A percentile compares a stretch with the other conserved stretches of the same genome.
phyloP scores from a whole-genome alignment of 2,329 filamentous ascomycete species.

The Didymella keratinophila region DNA sequence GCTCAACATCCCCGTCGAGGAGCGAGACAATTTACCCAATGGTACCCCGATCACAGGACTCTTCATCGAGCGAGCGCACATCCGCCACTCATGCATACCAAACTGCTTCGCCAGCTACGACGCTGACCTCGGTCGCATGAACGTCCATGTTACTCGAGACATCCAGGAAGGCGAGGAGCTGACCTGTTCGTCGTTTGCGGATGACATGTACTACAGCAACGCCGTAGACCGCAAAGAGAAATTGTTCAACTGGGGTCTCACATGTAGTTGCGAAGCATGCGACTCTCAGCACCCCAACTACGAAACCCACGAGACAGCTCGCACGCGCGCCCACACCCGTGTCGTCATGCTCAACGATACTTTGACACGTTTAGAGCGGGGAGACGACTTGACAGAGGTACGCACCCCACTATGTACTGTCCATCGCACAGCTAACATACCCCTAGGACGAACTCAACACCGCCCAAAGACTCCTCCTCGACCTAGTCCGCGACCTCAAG shows the following conservation, averaged over 20 bases:
- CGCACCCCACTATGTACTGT: background rate
- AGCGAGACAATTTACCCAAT: background rate
- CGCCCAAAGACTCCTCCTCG: background rate
- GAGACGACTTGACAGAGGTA: background rate
- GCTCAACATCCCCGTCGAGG: constrained; percentile 1
- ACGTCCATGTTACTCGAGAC: constrained; percentile 19
- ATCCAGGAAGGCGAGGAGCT: constrained; percentile 22
- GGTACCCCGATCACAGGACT: constrained; percentile 24
- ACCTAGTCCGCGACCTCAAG: constrained; percentile 17
- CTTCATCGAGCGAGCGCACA: constrained; percentile 43
- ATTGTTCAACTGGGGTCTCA: constrained; percentile 8
- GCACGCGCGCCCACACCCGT: constrained; percentile 7
- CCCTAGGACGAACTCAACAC: constrained; percentile 4
- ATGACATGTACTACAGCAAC: constrained; percentile 17
- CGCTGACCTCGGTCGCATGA: constrained; percentile 12
- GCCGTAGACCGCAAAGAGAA: constrained; percentile 8
- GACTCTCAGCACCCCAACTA: constrained; percentile 2
- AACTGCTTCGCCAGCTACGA: constrained; percentile 27
- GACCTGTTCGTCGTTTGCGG: constrained; percentile 13
- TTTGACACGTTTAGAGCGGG: constrained; percentile 2
- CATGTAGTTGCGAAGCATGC: constrained; percentile 25
- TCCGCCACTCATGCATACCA: constrained; percentile 41
- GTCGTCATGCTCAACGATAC: constrained; percentile 4
- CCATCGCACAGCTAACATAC: background rate
- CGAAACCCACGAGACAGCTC: constrained; percentile 11